Base-by-base conservation (phyloP, 352 stramenopile species). In the Phytophthora pseudosyringae region DNA sequence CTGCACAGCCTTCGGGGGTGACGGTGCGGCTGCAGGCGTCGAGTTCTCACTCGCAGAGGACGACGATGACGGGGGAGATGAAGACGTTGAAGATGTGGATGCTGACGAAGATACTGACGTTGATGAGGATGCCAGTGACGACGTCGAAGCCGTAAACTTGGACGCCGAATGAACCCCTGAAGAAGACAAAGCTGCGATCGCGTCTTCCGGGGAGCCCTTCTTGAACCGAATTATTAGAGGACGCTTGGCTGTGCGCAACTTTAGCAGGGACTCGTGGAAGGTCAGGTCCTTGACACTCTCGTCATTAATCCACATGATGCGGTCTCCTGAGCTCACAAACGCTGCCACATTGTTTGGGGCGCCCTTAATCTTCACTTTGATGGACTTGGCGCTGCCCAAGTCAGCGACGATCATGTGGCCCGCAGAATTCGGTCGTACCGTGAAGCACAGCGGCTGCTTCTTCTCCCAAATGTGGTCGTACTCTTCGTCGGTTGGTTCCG, bases 401-500 rank as follows among this genome's bases (percentile, higher is more conserved):
- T 96, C 88, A 2, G 88, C 86, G 7, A 96, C 83, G 25, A 93
- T 67, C 76, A 94, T 96, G 33, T 82, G 68, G 2, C 86, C 84
- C 21, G 75, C 74, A 31, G 71, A 62, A 41, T 85, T 84, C 4
- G 86, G 81, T 36, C 85, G 85, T 33, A 96, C 83, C 1, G 88
- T 96, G 38, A 96, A 96, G 15, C 69, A 83, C 44, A 96, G 70
- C 13, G 88, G 77, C 36, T 96, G 88, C 61, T 96, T 96, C 80
- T 96, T 96, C 56, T 96, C 88, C 88, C 88, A 96, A 12, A 91
- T 72, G 46, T 96, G 88, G 26, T 96, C 88, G 49, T 93, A 96
- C 45, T 96, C 88, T 50, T 96, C 85, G 4, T 72, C 71, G 0
- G 70, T 61, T 1, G 83, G 52, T 1, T 96, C 86, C 5, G 88